phyloP scores from a whole-genome alignment of 2,329 filamentous ascomycete species.

The Ploettnerulaceae sp. region DNA sequence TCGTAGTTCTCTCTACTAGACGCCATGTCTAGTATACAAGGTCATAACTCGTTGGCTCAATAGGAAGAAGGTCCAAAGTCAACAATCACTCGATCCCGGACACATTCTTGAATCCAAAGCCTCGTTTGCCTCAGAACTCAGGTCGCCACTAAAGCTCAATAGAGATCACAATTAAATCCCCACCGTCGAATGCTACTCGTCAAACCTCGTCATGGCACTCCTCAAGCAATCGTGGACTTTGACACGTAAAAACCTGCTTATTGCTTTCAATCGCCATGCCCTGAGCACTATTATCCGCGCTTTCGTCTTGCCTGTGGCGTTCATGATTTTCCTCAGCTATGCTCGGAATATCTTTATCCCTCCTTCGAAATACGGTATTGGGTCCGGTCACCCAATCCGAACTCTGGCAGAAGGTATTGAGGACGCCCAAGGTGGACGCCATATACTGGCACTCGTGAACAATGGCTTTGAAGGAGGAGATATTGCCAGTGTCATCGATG shows the following conservation, averaged over 20 bases:
- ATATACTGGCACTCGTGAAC: slow-evolving; percentile 75
- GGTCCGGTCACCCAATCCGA: slow-evolving; percentile 54
- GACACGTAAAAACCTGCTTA: slow-evolving; percentile 57
- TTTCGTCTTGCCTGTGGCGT: slow-evolving; percentile 53
- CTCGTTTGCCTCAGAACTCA: too few species aligned
- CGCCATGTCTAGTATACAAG: not conserved
- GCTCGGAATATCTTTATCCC: slow-evolving; percentile 81
- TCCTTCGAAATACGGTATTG: slow-evolving; percentile 70
- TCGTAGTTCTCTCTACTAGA: too few species aligned
- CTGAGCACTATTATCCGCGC: slow-evolving; percentile 50
- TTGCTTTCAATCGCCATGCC: slow-evolving; percentile 51
- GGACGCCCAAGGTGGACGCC: slow-evolving; percentile 51
- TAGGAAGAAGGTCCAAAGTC: too few species aligned
- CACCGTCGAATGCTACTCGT: not conserved
- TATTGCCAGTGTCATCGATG: slow-evolving; percentile 66
- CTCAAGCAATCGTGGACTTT: slow-evolving; percentile 56
- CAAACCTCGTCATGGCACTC: too few species aligned
- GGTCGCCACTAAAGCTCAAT: not conserved
- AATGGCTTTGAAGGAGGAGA: slow-evolving; percentile 64
- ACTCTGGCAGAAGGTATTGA: slow-evolving; percentile 60
- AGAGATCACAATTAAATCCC: not conserved
- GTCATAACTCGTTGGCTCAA: not conserved
- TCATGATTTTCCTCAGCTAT: slow-evolving; percentile 60
- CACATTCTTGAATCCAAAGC: too few species aligned
- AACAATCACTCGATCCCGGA: too few species aligned